Evolutionary conservation across 306 rosid genomes (phyloP), one percentile per base, ranked within the genome.

Genomic region (Fragaria vesca): DNA sequence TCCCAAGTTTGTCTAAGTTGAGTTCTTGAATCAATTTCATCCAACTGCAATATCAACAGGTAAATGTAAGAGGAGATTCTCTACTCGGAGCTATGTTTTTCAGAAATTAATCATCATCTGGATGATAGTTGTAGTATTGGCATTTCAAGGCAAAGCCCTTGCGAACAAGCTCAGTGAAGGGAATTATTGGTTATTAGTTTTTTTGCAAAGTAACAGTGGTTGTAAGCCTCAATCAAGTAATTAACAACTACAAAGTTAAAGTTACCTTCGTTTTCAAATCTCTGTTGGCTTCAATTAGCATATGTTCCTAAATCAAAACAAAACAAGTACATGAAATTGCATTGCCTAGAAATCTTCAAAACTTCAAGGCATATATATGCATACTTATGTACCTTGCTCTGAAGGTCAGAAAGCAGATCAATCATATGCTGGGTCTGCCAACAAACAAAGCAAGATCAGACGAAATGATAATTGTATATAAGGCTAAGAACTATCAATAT

Each of bases 391-490:
- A 95, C 99, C 97, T 87, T 91, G 79, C 83, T 93, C 76, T 95
- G 97, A 80, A 93, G 97, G 77, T 93, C 97, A 88, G 89, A 55
- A 71, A 95, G 91, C 83, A 88, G 97, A 91, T 93, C 99, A 78
- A 95, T 91, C 99, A 95, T 88, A 79, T 66, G 87, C 73, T 95
- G 99, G n/a, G 99, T 95, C 99, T 95, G 93, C 85, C 87, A 84
- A 73, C 69, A 26, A 74, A 4, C 36, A 26, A 13, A 66, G 17
- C 12, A 72, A 83, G 20, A 81, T 55, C 8, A 5, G 6, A 54
- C 28, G 3, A 0, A 55, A 12, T n/a, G 62, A 21, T 73, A 28
- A 36, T 8, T 73, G 9, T 62, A 60, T 60, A 62, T 13, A 38
- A 5, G n/a, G 34, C 16, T 3, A 57, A 54, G 26, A 54, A 54